Evolutionary conservation across 2,329 filamentous ascomycete species (phyloP), one percentile per base, ranked within the genome.

Genomic region (Fusarium verticillioides): DNA sequence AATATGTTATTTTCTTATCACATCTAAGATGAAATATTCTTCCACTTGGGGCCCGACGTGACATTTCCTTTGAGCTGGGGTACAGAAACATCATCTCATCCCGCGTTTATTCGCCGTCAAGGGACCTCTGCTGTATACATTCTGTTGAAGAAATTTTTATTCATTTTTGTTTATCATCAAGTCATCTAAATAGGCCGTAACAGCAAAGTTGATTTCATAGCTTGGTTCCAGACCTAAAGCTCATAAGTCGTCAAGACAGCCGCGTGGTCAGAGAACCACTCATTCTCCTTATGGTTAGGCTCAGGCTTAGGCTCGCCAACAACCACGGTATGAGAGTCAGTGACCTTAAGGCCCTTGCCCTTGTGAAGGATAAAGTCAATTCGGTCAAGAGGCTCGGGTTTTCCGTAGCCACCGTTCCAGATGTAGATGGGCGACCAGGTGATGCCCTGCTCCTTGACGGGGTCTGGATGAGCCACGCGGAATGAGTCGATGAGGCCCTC

Each of bases 281-380:
- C 82, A 23, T 85, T 85, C 13, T 82, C 58, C 60, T 70, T 56
- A 46, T 83, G 78, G 59, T 82, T 69, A 1, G 83, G 83, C 52
- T 77, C 61, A 6, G 81, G 70, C 56, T 73, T 78, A 0, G 83
- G 83, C 3, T 78, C 72, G 5, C 83, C 83, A 1, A 81, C 78
- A 2, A 85, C 73, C 1, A 81, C 28, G 1, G 72, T 73, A 11
- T 78, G 67, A 1, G 83, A 83, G n/a, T 73, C 75, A 1, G 80
- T 37, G 1, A 81, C 78, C 37, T 75, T 76, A 7, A 85, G 66
- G 1, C 61, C 56, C 50, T 74, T 74, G 2, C 82, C 82, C 64
- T 81, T 82, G 75, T 83, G 78, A 40, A 84, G 84, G 28, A 85
- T 79, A 60, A 84, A 85, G 70, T 85, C 83, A 40, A 85, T 85